A percentile compares a stretch with the other conserved stretches of the same genome.
phyloP scores from a whole-genome alignment of 1,139 yeast species.

The Candida labiduridarum region DNA sequence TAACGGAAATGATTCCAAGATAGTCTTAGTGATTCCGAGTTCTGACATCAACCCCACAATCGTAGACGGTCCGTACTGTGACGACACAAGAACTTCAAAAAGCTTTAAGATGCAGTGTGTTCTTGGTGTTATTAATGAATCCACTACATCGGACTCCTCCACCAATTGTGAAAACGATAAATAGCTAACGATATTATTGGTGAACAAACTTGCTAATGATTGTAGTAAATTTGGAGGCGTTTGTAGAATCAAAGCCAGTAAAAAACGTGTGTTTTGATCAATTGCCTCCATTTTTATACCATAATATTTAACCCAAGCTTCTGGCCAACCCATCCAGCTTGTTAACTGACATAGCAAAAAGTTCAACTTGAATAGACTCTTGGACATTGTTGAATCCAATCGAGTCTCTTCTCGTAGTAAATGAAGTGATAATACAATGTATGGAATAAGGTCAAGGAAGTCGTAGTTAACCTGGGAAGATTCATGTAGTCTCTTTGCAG shows the following conservation, averaged over 20 bases:
- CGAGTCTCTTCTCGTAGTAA: conserved; percentile 73
- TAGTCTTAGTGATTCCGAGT: conserved; percentile 50
- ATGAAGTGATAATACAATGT: conserved; percentile 71
- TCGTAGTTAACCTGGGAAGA: conserved; percentile 35
- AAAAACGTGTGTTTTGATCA: conserved; percentile 31
- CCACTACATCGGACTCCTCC: conserved; percentile 66
- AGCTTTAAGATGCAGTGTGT: conserved; percentile 58
- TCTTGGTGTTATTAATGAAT: conserved; percentile 63
- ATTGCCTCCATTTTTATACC: conserved; percentile 26
- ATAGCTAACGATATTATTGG: conserved; percentile 48
- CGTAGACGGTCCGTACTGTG: conserved; percentile 52
- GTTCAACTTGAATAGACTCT: conserved; percentile 44
- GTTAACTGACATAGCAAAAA: conserved; percentile 62
- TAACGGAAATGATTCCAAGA: conserved; percentile 71
- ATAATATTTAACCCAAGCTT: conserved; percentile 64
- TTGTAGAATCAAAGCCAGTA: conserved; percentile 46
- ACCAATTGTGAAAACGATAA: conserved; percentile 70
- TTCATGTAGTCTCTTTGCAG: conserved; percentile 35
- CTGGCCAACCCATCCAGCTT: conserved; percentile 76
- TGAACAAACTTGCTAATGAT: conserved; percentile 56
- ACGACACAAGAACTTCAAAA: conserved; percentile 64
- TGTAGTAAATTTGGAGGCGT: conserved; percentile 59
- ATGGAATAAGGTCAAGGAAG: conserved; percentile 56
- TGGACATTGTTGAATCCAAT: conserved; percentile 50
- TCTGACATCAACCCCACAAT: conserved; percentile 63